Conservation (phyloP, 345 rosid species). For the Xanthoceras sorbifolium region DNA sequence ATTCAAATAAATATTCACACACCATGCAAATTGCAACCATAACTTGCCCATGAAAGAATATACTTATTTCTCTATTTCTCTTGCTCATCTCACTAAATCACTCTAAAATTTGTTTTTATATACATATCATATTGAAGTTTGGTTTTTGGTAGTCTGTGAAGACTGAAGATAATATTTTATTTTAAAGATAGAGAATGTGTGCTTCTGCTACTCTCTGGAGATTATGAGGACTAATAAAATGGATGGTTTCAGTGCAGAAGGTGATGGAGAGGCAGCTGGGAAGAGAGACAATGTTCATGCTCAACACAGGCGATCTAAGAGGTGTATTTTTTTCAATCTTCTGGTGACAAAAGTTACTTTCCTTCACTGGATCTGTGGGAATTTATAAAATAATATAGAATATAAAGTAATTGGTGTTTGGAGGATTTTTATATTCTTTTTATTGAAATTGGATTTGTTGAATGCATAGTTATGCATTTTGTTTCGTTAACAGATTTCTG, state of each 20-base stretch:
- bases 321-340: slow-evolving; percentile 40
- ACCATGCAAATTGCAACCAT: slow-evolving; percentile 5
- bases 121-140: slow-evolving; percentile 2
- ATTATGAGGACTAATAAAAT: slow-evolving; percentile 34
- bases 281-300: slow-evolving; percentile 35
- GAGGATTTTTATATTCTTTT: not conserved
- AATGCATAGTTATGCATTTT: not conserved
- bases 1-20: slow-evolving; percentile 20
- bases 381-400: not conserved
- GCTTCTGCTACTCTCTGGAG: slow-evolving; percentile 20
- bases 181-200: slow-evolving; percentile 23
- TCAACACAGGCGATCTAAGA: slow-evolving; percentile 79
- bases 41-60: slow-evolving; percentile 20
- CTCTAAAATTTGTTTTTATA: not conserved
- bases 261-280: slow-evolving; percentile 25
- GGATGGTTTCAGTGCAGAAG: slow-evolving; percentile 40
- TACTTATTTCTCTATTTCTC: not conserved
- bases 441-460: not conserved
- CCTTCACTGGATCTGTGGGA: not conserved
- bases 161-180: not conserved
- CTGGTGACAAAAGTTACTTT: not conserved
- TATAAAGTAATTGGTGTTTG: not conserved
- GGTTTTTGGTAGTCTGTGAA: not conserved
- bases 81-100: not conserved
- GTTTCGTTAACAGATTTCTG: not conserved